These are phyloP conservation scores for Corrigiola litoralis DNA, from an alignment of 179 eudicot species.

Conservation along the genomic window DNA sequence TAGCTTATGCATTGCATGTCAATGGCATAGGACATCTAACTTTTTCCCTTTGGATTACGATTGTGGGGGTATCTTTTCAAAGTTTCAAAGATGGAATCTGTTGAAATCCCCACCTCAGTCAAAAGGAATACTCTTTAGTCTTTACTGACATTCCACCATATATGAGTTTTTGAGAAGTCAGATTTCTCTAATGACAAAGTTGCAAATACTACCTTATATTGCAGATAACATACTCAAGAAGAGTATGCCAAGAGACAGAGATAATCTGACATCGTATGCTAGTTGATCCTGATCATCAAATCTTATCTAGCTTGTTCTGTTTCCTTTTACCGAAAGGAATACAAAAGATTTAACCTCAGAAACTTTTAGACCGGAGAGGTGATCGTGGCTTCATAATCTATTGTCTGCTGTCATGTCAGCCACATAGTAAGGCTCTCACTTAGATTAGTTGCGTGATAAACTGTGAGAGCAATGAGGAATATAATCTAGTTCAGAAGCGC, in stretches of 20 bases:
- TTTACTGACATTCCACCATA: conserved; percentile 26
- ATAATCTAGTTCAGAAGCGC: conserved; percentile 9
- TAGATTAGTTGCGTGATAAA: conserved; percentile 11
- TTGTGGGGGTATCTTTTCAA: conserved; percentile 30
- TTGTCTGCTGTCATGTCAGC: conserved; percentile 14
- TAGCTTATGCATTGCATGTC: background rate
- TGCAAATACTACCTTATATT: background rate
- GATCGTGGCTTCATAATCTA: conserved; percentile 3
- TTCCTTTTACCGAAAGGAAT: background rate
- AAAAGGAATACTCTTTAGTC: conserved; percentile 29
- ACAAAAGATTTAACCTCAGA: background rate
- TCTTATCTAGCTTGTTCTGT: background rate
- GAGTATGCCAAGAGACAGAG: background rate
- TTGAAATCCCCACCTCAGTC: conserved; percentile 33
- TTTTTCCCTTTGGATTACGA: background rate
- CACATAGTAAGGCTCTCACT: background rate
- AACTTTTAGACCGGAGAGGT: background rate
- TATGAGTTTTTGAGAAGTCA: conserved; percentile 10
- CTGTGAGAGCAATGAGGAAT: conserved; percentile 2
- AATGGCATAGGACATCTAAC: conserved; percentile 1
- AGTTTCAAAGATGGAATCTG: conserved; percentile 31
- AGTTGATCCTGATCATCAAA: background rate
- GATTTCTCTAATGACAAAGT: background rate
- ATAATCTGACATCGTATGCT: background rate
- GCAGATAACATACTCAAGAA: background rate